These are phyloP conservation scores for Mortierella sp. DNA, from an alignment of 371 early-diverging fungal species.

Conservation along the genomic window DNA sequence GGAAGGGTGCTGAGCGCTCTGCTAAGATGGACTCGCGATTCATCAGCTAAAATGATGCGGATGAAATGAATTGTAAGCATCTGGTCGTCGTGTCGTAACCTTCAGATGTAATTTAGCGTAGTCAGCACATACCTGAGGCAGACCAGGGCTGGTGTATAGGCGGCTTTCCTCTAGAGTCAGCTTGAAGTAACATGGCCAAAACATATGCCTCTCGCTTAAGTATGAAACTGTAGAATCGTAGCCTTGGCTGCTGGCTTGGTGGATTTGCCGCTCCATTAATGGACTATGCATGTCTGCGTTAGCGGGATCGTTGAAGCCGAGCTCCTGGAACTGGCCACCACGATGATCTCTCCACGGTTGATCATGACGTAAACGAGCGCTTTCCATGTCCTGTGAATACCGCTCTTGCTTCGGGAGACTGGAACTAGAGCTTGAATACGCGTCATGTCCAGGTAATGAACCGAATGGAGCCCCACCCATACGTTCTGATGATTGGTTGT, in stretches of 20 bases:
- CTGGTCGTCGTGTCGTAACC: background rate
- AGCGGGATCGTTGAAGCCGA: background rate
- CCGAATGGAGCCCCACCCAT: background rate
- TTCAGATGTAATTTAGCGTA: background rate
- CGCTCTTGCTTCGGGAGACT: constrained; percentile 9
- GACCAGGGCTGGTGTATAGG: background rate
- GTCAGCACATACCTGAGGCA: constrained; percentile 5
- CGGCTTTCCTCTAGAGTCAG: constrained; percentile 25
- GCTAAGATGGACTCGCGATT: constrained; percentile 20
- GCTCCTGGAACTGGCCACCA: background rate
- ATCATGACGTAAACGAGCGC: background rate
- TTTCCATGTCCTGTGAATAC: constrained; percentile 1
- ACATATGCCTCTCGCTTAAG: constrained; percentile 23
- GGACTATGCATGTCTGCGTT: background rate
- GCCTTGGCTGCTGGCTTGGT: constrained; percentile 1
- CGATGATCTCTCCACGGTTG: background rate
- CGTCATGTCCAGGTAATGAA: background rate
- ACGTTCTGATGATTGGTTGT: background rate
- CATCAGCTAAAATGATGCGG: background rate
- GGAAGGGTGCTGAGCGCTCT: constrained; percentile 23
- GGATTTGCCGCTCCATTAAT: background rate
- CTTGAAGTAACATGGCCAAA: constrained; percentile 41
- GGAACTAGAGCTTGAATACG: constrained; percentile 1
- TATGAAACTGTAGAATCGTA: constrained; percentile 24
- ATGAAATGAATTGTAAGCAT: background rate